phyloP scores from a whole-genome alignment of 208 protist genomes.

The Wallacemonas rigidus region DNA sequence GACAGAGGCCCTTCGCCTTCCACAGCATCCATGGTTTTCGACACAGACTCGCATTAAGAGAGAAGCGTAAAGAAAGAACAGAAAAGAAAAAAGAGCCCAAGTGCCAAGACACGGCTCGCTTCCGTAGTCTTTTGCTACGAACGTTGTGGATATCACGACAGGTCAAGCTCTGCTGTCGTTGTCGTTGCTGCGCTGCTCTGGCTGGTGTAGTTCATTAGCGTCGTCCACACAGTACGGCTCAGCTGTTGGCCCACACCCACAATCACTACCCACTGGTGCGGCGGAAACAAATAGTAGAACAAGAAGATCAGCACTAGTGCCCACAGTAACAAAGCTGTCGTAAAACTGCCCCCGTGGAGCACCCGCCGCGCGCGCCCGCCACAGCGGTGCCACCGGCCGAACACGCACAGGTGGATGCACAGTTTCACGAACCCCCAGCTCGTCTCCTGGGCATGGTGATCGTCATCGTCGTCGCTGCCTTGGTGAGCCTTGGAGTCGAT shows the following conservation, averaged over 20 bases:
- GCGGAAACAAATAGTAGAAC: constrained; percentile 95
- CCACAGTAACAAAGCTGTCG: constrained; percentile 39
- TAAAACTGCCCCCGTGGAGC: constrained; percentile 52
- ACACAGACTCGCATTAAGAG: background rate
- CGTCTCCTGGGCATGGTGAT: constrained; percentile 79
- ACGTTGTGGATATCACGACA: no score
- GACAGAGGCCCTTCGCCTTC: no score
- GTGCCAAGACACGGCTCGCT: no score
- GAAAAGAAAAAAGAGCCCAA: background rate
- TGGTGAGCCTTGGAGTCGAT: constrained; percentile 61
- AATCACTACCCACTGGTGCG: constrained; percentile 53
- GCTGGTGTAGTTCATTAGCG: background rate
- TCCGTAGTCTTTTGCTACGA: no score
- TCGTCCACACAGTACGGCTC: constrained; percentile 2
- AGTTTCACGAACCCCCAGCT: constrained; percentile 94
- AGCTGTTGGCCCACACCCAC: constrained; percentile 45
- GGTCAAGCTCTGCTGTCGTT: no score
- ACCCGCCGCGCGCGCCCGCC: constrained; percentile 39
- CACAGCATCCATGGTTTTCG: background rate
- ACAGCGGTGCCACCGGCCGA: constrained; percentile 73
- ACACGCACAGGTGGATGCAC: constrained; percentile 97
- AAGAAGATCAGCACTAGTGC: constrained; percentile 48
- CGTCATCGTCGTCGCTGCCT: constrained; percentile 95
- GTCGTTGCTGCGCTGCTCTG: background rate
- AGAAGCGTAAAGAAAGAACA: background rate